These are phyloP conservation scores for Geranium brycei DNA, from an alignment of 345 rosid species.

Conservation along the genomic window DNA sequence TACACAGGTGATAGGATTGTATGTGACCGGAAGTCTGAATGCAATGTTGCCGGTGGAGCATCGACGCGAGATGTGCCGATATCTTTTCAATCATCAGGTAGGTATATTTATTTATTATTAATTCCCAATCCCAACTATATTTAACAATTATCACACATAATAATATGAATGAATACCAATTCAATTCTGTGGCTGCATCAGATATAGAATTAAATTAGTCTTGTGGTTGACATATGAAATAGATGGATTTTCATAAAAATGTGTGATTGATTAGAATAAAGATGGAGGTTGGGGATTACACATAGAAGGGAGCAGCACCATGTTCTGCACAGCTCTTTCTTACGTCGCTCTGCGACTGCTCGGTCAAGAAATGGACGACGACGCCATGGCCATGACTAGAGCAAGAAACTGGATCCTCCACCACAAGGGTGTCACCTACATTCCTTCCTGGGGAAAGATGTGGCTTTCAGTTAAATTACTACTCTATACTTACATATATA, in stretches of 20 bases:
- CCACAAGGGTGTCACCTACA: slow-evolving; percentile 47
- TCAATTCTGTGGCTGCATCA: too few relatives aligned
- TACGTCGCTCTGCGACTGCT: slow-evolving; percentile 48
- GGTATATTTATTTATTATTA: too few relatives aligned
- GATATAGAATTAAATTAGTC: too few relatives aligned
- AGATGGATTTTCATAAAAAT: too few relatives aligned
- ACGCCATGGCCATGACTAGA: slow-evolving; percentile 24
- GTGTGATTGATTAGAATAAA: slow-evolving; percentile 21
- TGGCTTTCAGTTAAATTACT: slow-evolving; percentile 44
- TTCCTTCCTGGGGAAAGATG: slow-evolving; percentile 75
- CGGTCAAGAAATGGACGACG: slow-evolving; percentile 27
- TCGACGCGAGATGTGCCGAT: slow-evolving; percentile 38
- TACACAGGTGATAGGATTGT: slow-evolving; percentile 47
- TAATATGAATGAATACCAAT: too few relatives aligned
- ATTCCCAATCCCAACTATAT: too few relatives aligned
- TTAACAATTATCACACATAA: too few relatives aligned
- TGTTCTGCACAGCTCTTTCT: slow-evolving; percentile 39
- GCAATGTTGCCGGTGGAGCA: slow-evolving; percentile 21
- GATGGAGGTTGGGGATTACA: slow-evolving; percentile 86
- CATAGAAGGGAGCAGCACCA: slow-evolving; percentile 47
- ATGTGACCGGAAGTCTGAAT: slow-evolving; percentile 31
- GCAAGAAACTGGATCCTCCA: slow-evolving; percentile 51
- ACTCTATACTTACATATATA: neutral
- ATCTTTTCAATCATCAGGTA: slow-evolving; percentile 71
- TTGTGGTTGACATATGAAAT: too few relatives aligned